These are phyloP conservation scores for Pseudogymnoascus sp. DNA, from an alignment of 2,329 filamentous ascomycete genomes.

Conservation along the genomic window DNA sequence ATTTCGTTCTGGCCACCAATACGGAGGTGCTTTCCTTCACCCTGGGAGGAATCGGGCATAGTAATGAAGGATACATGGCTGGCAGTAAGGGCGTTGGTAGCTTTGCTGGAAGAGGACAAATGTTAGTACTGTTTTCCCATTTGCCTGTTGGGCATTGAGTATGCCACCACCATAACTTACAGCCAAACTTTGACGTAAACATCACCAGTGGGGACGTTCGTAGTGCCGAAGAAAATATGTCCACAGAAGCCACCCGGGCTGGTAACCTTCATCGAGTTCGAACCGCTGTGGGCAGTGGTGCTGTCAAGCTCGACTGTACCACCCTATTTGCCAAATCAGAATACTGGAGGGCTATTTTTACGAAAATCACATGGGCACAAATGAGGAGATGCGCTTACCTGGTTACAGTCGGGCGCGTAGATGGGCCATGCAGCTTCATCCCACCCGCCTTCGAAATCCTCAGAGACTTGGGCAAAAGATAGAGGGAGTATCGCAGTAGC, in stretches of 20 bases:
- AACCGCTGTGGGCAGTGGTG: slow-evolving; percentile 46
- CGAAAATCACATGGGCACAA: neutral
- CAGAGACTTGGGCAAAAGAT: slow-evolving; percentile 39
- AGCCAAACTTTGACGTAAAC: slow-evolving; percentile 48
- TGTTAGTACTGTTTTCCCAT: slow-evolving; percentile 19
- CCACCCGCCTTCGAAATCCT: slow-evolving; percentile 51
- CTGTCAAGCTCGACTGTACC: slow-evolving; percentile 49
- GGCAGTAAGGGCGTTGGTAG: slow-evolving; percentile 47
- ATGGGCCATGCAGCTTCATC: slow-evolving; percentile 49
- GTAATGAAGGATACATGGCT: slow-evolving; percentile 56
- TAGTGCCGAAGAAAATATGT: slow-evolving; percentile 54
- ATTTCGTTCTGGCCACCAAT: slow-evolving; percentile 54
- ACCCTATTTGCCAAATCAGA: slow-evolving; percentile 21
- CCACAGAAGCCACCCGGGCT: slow-evolving; percentile 48
- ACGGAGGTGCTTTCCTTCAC: slow-evolving; percentile 49
- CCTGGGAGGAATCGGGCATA: slow-evolving; percentile 51
- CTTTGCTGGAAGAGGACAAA: slow-evolving; percentile 36
- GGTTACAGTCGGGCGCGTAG: slow-evolving; percentile 51
- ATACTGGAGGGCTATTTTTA: neutral
- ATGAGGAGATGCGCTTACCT: slow-evolving; percentile 28
- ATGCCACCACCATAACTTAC: slow-evolving; percentile 34
- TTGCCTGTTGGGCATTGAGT: neutral
- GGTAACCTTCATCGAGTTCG: slow-evolving; percentile 45
- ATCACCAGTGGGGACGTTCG: slow-evolving; percentile 45
- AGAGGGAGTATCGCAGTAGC: slow-evolving; percentile 39